phyloP scores from a whole-genome alignment of 768 basidiomycete genomes.

The Hysterangium stoloniferum region DNA sequence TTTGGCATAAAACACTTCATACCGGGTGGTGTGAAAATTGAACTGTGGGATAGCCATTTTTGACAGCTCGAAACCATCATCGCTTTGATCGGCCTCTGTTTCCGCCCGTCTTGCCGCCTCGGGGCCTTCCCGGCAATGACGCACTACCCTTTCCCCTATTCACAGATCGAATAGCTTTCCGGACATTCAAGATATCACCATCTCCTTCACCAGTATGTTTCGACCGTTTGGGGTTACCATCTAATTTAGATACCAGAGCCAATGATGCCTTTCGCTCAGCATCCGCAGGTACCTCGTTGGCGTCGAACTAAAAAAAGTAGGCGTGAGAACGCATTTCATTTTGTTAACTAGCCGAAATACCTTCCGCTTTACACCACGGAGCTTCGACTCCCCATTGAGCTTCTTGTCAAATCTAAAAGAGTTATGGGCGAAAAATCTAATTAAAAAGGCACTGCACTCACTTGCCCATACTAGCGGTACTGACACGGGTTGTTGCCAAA shows the following conservation, averaged over 20 bases:
- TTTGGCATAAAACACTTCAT: neutral
- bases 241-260: slow-evolving; percentile 69
- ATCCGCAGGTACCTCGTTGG: slow-evolving; percentile 57
- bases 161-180: slow-evolving; percentile 79
- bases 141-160: slow-evolving; percentile 62
- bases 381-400: slow-evolving; percentile 87
- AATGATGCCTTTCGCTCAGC: slow-evolving; percentile 70
- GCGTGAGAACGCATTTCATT: neutral
- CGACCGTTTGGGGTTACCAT: slow-evolving; percentile 39
- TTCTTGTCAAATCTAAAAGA: slow-evolving; percentile 67
- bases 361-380: slow-evolving; percentile 88
- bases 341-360: slow-evolving; percentile 30
- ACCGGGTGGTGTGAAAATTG: neutral
- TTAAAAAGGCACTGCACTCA: too few relatives aligned
- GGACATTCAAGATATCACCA: slow-evolving; percentile 62
- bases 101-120: slow-evolving; percentile 7
- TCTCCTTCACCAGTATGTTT: slow-evolving; percentile 35
- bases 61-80: neutral
- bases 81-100: slow-evolving; percentile 7
- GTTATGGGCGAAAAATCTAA: neutral
- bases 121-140: slow-evolving; percentile 42
- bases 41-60: neutral
- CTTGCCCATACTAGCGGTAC: slow-evolving; percentile 90
- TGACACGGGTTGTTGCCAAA: slow-evolving; percentile 64
- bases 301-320: slow-evolving; percentile 60